phyloP scores from a whole-genome alignment of 2,329 filamentous ascomycete species.

The Trichoderma cornu-damae region DNA sequence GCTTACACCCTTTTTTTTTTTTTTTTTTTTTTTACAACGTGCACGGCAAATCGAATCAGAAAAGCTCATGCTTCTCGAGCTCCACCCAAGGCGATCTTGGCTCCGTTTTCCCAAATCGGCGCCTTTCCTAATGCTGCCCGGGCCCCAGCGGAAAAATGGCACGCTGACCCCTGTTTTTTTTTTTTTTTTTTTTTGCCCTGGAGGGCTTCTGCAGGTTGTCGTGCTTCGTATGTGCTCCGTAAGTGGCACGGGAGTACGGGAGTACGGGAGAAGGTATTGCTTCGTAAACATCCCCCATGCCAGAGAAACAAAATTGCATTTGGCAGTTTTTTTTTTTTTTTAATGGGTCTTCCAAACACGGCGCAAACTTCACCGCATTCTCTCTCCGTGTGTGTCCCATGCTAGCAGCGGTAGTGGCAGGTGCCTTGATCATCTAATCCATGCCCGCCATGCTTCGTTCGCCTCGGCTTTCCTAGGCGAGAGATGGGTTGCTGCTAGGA shows the following conservation, averaged over 20 bases:
- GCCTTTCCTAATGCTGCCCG: slow-evolving; percentile 26
- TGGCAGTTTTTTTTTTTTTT: background rate
- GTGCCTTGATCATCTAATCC: no score
- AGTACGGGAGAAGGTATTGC: no score
- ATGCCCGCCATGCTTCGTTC: background rate
- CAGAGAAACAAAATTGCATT: background rate
- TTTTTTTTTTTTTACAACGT: no score
- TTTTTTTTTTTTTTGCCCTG: background rate
- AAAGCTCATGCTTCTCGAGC: background rate
- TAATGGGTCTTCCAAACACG: background rate
- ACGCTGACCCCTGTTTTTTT: background rate
- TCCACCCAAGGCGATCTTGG: slow-evolving; percentile 27
- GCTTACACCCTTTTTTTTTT: no score
- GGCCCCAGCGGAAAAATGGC: background rate
- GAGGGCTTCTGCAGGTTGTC: background rate
- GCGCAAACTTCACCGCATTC: slow-evolving; percentile 10
- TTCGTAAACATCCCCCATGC: background rate
- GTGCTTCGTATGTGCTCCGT: background rate
- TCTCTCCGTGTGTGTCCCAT: background rate
- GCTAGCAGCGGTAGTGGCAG: no score
- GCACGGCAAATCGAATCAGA: slow-evolving; percentile 1
- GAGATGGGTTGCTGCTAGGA: background rate
- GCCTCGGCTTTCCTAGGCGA: background rate
- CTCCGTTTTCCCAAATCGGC: slow-evolving; percentile 31
- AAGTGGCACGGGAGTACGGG: background rate